Conservation (phyloP, 768 basidiomycete species). For the Trametes gibbosa region DNA sequence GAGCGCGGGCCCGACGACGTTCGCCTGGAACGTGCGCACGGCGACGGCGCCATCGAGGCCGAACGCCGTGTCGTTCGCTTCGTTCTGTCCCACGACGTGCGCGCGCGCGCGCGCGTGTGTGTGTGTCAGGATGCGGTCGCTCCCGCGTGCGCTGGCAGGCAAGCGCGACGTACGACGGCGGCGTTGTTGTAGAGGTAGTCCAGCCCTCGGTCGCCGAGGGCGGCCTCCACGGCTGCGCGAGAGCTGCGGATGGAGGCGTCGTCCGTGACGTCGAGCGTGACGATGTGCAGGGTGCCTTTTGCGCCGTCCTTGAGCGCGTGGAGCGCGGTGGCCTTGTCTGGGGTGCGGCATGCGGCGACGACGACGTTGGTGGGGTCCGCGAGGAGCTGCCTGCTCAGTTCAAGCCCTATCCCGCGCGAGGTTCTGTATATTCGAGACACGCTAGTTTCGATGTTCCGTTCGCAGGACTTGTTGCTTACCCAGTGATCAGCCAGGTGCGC, state of each 20-base stretch:
- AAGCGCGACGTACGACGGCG: constrained; percentile 30
- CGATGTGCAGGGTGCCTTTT: constrained; percentile 32
- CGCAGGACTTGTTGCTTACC: constrained; percentile 8
- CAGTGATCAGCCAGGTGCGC: constrained; percentile 26
- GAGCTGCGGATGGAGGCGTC: constrained; percentile 28
- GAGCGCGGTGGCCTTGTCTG: constrained; percentile 23
- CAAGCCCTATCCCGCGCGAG: constrained; percentile 33
- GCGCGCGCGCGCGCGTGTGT: too few relatives aligned
- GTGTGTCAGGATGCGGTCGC: too few relatives aligned
- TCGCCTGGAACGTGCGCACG: constrained; percentile 26
- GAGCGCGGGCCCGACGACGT: constrained; percentile 37
- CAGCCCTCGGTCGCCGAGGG: constrained; percentile 31
- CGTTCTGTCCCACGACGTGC: constrained; percentile 13
- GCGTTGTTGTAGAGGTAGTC: constrained; percentile 43
- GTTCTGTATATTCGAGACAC: constrained; percentile 15
- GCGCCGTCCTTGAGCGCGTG: constrained; percentile 23
- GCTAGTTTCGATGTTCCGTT: background rate
- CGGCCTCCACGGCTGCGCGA: constrained; percentile 22
- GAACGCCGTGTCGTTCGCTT: constrained; percentile 29
- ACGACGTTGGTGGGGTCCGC: constrained; percentile 24
- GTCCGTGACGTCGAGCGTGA: constrained; percentile 32
- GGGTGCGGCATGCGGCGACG: constrained; percentile 33
- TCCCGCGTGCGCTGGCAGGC: background rate
- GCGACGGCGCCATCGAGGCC: constrained; percentile 23
- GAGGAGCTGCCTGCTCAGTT: constrained; percentile 27